These are phyloP conservation scores for Zopfia rhizophila DNA, from an alignment of 2,329 filamentous ascomycete genomes.

Conservation along the genomic window DNA sequence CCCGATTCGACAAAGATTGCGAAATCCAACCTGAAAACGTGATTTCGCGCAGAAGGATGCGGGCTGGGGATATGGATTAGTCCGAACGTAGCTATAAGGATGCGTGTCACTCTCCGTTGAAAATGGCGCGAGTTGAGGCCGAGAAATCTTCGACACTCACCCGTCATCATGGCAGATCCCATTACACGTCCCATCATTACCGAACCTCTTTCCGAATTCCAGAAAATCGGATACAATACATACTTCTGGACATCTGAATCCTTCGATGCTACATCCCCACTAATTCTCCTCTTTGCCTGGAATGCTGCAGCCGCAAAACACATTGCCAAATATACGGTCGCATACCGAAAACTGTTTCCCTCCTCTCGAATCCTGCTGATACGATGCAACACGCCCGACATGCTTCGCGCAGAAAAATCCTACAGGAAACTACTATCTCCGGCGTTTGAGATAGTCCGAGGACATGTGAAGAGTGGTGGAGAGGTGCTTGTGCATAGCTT, in stretches of 20 bases:
- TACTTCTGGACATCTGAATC: slow-evolving; percentile 40
- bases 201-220: slow-evolving; percentile 41
- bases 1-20: no score
- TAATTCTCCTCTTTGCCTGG: slow-evolving; percentile 49
- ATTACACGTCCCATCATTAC: not conserved
- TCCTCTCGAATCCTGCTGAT: slow-evolving; percentile 43
- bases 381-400: slow-evolving; percentile 40
- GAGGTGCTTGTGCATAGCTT: slow-evolving; percentile 47
- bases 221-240: slow-evolving; percentile 46
- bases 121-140: not conserved
- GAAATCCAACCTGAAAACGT: no score
- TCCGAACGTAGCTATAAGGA: no score
- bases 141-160: not conserved
- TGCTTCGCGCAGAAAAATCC: slow-evolving; percentile 34
- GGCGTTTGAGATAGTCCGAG: slow-evolving; percentile 37
- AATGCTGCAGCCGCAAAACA: slow-evolving; percentile 48
- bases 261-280: slow-evolving; percentile 26
- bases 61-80: no score
- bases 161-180: not conserved
- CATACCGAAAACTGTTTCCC: slow-evolving; percentile 45
- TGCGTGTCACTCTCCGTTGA: slow-evolving; percentile 1
- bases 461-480: slow-evolving; percentile 34
- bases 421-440: slow-evolving; percentile 33
- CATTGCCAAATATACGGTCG: slow-evolving; percentile 49
- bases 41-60: no score